A percentile compares a stretch with the other conserved stretches of the same genome.
Conservation (phyloP, 1,139 yeast genomes). For the Cylindricascospora bacillispora region DNA sequence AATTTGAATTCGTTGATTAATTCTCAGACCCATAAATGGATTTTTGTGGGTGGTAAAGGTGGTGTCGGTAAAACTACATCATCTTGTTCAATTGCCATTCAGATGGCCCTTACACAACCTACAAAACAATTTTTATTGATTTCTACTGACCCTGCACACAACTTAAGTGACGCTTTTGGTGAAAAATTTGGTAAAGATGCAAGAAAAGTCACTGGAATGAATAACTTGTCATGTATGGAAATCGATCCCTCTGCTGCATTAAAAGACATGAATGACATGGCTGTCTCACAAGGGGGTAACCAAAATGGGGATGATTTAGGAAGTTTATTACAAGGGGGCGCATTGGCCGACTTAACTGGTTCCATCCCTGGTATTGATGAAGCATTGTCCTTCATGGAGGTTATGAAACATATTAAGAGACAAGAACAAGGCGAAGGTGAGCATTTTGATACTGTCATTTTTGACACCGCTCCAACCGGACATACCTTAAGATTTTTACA, state of each 20-base stretch:
- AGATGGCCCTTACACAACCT: constrained; percentile 71
- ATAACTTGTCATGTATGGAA: constrained; percentile 91
- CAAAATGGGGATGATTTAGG: constrained; percentile 20
- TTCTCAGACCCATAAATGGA: constrained; percentile 77
- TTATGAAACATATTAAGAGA: constrained; percentile 84
- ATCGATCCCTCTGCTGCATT: constrained; percentile 92
- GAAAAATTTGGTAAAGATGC: constrained; percentile 97
- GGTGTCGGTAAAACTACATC: constrained; percentile 99
- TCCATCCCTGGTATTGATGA: constrained; percentile 97
- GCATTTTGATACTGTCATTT: constrained; percentile 73
- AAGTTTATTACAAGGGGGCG: constrained; percentile 26
- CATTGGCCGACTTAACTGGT: constrained; percentile 78
- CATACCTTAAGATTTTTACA: constrained; percentile 91
- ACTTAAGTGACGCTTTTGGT: constrained; percentile 92
- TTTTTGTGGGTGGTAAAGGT: constrained; percentile 97
- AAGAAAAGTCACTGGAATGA: constrained; percentile 76
- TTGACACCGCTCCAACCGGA: constrained; percentile 98
- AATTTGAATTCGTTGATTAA: constrained; percentile 50
- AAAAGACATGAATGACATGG: constrained; percentile 65
- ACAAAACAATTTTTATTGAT: constrained; percentile 72
- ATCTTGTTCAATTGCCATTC: constrained; percentile 89
- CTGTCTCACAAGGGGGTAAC: constrained; percentile 23
- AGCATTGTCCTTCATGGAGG: constrained; percentile 95
- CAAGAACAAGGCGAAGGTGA: constrained; percentile 41
- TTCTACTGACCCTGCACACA: constrained; percentile 97